Evolutionary conservation across 2,329 filamentous ascomycete species (phyloP).

Genomic region (Aspergillus chevalieri): DNA sequence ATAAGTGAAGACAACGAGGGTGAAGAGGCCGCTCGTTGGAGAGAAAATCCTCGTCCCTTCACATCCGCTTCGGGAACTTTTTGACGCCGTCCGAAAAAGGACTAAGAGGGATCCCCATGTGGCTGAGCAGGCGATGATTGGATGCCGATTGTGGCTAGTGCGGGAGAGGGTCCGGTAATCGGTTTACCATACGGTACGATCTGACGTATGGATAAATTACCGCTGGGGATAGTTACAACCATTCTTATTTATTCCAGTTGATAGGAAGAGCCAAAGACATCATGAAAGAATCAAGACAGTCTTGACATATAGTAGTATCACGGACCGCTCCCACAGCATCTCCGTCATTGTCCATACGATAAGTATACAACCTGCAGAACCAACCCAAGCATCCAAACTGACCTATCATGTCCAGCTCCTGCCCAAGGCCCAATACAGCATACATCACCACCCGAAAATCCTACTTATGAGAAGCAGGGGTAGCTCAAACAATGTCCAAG

Average conservation of each 20-base stretch:
- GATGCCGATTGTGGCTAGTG: conserved; percentile 5
- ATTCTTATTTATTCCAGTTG: not conserved
- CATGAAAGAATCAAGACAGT: not conserved
- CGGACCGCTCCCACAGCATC: not conserved
- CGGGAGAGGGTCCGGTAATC: not conserved
- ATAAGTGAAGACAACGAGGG: conserved; percentile 7
- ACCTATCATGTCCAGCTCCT: conserved; percentile 11
- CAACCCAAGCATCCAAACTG: conserved; percentile 11
- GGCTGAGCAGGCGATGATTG: conserved; percentile 3
- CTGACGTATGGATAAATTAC: not conserved
- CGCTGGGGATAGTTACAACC: too few species aligned
- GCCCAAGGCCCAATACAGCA: not conserved
- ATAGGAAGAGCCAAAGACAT: not conserved
- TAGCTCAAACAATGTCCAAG: conserved; percentile 49
- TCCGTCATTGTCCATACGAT: not conserved
- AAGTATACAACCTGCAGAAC: conserved; percentile 6
- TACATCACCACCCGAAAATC: not conserved
- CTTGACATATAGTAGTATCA: not conserved
- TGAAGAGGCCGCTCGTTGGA: conserved; percentile 15
- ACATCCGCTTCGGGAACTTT: conserved; percentile 12
- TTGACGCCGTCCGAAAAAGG: conserved; percentile 5
- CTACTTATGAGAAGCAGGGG: not conserved
- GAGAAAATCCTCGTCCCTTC: conserved; percentile 14
- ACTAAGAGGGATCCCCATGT: conserved; percentile 1
- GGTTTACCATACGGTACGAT: not conserved